Evolutionary conservation across 108 stramenopile species (phyloP), one percentile per base, ranked within the genome.

Genomic region (Cyclotella sp.): DNA sequence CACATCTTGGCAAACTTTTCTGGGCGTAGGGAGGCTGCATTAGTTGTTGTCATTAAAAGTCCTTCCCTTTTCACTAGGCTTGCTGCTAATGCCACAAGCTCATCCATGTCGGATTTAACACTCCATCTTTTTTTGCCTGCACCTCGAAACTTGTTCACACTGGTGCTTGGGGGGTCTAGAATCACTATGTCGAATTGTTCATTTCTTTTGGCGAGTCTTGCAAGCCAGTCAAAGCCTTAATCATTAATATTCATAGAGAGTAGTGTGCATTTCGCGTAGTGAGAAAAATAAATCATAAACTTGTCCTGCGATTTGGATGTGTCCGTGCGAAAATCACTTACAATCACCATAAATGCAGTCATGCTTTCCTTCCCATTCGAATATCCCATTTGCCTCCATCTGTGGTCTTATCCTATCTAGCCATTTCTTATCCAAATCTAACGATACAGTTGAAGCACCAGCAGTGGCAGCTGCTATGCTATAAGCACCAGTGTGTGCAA

Each of bases 151-250:
- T 68, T 68, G 49, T 68, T 68, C 27, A 91, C 89, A 70, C 90
- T 91, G 21, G 91, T 86, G 60, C 87, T 90, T 0, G 94, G 94
- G 68, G 94, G 94, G 78, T 95, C 94, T 12, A 95, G 68, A 67
- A 93, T 95, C 12, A 95, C 94, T 47, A 93, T 87, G 72, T 95
- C 94, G 73, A 86, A 95, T 61, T 81, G 87, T 66, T 95, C 94
- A 63, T 90, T 90, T 70, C 94, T 84, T 45, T 90, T 95, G 18
- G 79, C 83, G 3, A 95, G 79, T 21, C 88, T 85, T 55, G 69
- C 72, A 9, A 95, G 86, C 94, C 94, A 95, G 49, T 91, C 91
- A 81, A 95, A 95, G 63, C 83, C 78, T 79, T 9, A 11, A 14
- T 64, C 1, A 54, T 3, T 16, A 69, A 10, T 10, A 40, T 27